These are phyloP conservation scores for Arabidopsis hybrid DNA, from an alignment of 441 rosid genomes.

Conservation along the genomic window DNA sequence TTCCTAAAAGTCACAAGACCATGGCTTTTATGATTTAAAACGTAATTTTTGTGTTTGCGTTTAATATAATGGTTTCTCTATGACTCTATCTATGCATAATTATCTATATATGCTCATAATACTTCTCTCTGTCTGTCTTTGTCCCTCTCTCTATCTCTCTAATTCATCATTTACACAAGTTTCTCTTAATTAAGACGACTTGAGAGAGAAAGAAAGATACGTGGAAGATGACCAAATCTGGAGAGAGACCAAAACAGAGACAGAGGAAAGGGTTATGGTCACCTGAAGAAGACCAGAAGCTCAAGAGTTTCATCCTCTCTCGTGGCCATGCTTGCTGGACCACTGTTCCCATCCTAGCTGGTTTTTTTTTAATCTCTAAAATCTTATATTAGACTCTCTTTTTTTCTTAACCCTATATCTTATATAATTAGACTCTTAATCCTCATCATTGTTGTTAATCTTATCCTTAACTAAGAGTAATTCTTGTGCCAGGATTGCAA, in stretches of 20 bases:
- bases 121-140: conserved; percentile 29
- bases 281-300: conserved; percentile 76
- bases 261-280: conserved; percentile 76
- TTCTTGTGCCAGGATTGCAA: conserved; percentile 63
- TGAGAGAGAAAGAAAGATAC: conserved; percentile 31
- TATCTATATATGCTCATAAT: conserved; percentile 28
- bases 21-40: conserved; percentile 41
- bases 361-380: conserved; percentile 29
- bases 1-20: conserved; percentile 28
- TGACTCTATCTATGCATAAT: conserved; percentile 18
- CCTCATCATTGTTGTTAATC: neutral
- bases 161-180: conserved; percentile 25
- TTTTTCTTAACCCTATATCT: too few relatives aligned
- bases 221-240: conserved; percentile 48
- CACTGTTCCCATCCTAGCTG: conserved; percentile 65
- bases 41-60: conserved; percentile 33
- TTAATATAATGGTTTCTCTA: neutral
- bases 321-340: conserved; percentile 75
- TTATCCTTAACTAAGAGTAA: neutral
- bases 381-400: neutral
- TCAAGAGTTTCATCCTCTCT: conserved; percentile 52
- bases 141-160: conserved; percentile 28
- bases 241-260: conserved; percentile 51
- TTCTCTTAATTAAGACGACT: conserved; percentile 25
- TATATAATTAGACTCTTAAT: too few relatives aligned